phyloP scores from a whole-genome alignment of 192 early-diverging fungal genomes.

The Umbelopsis vinacea region DNA sequence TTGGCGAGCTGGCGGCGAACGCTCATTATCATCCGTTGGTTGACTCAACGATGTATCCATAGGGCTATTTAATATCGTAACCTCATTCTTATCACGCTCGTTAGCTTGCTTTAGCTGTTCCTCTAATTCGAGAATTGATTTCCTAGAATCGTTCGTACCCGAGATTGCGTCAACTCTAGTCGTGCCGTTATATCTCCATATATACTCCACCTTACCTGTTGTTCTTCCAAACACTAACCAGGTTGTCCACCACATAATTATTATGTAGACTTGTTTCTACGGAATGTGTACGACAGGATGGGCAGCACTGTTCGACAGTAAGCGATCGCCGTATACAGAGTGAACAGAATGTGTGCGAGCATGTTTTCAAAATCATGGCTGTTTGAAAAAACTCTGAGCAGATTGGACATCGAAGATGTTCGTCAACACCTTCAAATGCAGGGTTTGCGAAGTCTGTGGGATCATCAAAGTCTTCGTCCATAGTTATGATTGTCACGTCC shows the following conservation, averaged over 20 bases:
- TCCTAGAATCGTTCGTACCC: not conserved
- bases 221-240: conserved; percentile 34
- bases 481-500: not conserved
- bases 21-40: not conserved
- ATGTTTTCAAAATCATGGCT: conserved; percentile 61
- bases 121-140: not conserved
- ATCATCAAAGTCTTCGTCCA: conserved; percentile 60
- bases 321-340: conserved; percentile 71
- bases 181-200: not conserved
- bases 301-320: conserved; percentile 62
- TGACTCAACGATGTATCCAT: conserved; percentile 14
- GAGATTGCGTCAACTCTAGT: not conserved
- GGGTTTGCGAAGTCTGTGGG: conserved; percentile 69
- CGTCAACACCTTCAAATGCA: conserved; percentile 63
- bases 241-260: conserved; percentile 34
- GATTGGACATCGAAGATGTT: conserved; percentile 72
- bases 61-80: not conserved
- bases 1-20: conserved; percentile 10
- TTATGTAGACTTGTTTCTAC: conserved; percentile 35
- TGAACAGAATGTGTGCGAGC: conserved; percentile 80
- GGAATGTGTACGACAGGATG: conserved; percentile 59
- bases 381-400: conserved; percentile 75
- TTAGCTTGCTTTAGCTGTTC: not conserved
- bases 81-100: not conserved
- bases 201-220: conserved; percentile 19